Evolutionary conservation across 2,329 filamentous ascomycete genomes (phyloP).

Genomic region (Uncinocarpus reesii): DNA sequence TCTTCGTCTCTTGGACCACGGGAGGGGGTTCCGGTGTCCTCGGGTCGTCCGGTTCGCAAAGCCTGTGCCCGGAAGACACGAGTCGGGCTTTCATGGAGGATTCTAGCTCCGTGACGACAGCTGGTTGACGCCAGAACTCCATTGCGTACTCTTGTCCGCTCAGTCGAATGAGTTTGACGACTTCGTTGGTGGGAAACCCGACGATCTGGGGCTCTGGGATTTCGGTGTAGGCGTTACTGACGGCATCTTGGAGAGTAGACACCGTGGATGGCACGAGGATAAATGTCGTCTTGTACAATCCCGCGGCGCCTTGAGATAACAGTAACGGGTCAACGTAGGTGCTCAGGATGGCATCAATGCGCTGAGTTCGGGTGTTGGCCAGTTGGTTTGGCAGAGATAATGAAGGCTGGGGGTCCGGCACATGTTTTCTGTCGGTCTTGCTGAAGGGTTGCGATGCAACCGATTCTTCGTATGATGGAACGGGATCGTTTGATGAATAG

Average conservation of each 20-base stretch:
- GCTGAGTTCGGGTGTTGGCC: conserved; percentile 30
- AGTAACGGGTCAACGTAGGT: conserved; percentile 36
- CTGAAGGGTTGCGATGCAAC: conserved; percentile 11
- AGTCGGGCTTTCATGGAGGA: conserved; percentile 26
- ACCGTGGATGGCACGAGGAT: conserved; percentile 38
- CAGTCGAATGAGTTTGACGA: conserved; percentile 33
- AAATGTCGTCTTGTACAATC: conserved; percentile 37
- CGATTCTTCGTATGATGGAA: conserved; percentile 29
- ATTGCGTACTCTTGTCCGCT: conserved; percentile 32
- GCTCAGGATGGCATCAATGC: conserved; percentile 32
- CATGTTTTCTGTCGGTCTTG: conserved; percentile 23
- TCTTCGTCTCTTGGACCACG: conserved; percentile 5
- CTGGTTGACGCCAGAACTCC: conserved; percentile 37
- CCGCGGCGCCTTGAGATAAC: conserved; percentile 30
- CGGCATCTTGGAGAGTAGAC: conserved; percentile 21
- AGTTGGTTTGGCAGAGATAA: conserved; percentile 23
- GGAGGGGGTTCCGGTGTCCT: neutral
- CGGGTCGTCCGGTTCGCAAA: conserved; percentile 13
- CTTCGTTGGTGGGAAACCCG: conserved; percentile 33
- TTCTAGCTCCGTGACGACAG: conserved; percentile 35
- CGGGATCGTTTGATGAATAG: conserved; percentile 21
- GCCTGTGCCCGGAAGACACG: conserved; percentile 17
- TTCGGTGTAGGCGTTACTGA: conserved; percentile 17
- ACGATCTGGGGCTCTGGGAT: conserved; percentile 27
- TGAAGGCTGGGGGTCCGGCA: conserved; percentile 18